Percentiles rank a stretch among this genome's conserved stretches.
phyloP scores from a whole-genome alignment of 257 asterid genomes.

The Solanum stenotomum region DNA sequence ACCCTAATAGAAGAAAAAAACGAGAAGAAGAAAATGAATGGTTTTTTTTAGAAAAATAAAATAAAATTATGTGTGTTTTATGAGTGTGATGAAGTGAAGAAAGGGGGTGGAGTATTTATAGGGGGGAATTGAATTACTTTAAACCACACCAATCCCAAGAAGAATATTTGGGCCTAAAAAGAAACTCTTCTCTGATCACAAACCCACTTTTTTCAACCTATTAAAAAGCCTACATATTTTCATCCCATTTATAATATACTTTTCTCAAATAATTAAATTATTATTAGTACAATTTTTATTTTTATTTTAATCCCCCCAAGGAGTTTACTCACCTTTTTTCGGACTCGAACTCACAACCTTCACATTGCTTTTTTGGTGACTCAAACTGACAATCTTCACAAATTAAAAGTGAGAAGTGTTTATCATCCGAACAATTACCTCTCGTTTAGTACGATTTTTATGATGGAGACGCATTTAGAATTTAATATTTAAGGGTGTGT shows the following conservation, averaged over 20 bases:
- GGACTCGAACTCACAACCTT: no score
- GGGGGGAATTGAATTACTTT: slow-evolving; percentile 32
- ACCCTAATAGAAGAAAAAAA: slow-evolving; percentile 13
- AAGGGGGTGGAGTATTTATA: slow-evolving; percentile 45
- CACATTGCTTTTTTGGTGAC: no score
- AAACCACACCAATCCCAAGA: slow-evolving; percentile 81
- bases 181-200: slow-evolving; percentile 12
- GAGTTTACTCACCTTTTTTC: no score
- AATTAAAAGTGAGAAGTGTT: no score
- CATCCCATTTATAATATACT: background rate
- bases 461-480: no score
- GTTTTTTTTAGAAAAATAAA: background rate
- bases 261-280: background rate
- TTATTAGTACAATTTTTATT: background rate
- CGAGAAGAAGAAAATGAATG: background rate
- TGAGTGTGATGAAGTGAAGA: background rate
- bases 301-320: no score
- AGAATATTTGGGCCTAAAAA: slow-evolving; percentile 66
- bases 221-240: slow-evolving; percentile 11
- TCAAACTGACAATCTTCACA: no score
- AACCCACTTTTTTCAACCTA: background rate
- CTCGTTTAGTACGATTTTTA: no score
- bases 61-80: background rate
- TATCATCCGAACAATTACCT: no score
- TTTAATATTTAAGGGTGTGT: background rate